phyloP scores from a whole-genome alignment of 192 early-diverging fungal genomes.

The Coemansia sp. region DNA sequence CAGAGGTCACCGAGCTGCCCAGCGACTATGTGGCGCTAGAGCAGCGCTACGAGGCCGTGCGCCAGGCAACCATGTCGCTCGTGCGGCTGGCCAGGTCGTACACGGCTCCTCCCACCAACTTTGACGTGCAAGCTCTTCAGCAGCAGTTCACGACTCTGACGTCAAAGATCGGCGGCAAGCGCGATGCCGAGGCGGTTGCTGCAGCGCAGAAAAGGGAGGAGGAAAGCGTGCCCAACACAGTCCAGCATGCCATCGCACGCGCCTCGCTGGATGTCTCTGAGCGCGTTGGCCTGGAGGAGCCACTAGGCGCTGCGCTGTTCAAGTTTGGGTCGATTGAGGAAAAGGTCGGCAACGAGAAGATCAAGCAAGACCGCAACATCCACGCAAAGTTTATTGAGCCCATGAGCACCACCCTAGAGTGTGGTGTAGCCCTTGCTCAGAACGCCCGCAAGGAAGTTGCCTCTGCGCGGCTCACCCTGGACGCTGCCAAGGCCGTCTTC shows the following conservation, averaged over 20 bases:
- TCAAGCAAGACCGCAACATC: constrained; percentile 74
- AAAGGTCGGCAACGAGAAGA: constrained; percentile 74
- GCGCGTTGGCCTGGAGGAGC: constrained; percentile 73
- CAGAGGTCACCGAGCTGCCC: constrained; percentile 90
- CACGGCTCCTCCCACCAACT: constrained; percentile 65
- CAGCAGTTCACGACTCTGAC: constrained; percentile 61
- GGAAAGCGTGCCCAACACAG: constrained; percentile 54
- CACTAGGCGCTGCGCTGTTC: constrained; percentile 78
- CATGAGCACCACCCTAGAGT: constrained; percentile 65
- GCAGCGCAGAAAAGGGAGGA: constrained; percentile 39
- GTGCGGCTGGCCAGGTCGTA: constrained; percentile 74
- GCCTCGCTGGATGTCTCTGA: constrained; percentile 66
- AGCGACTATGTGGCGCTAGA: constrained; percentile 91
- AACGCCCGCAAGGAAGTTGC: constrained; percentile 84
- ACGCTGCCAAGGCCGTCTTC: constrained; percentile 78
- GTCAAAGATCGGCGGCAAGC: constrained; percentile 41
- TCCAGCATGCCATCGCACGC: constrained; percentile 73
- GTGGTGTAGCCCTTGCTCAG: constrained; percentile 75
- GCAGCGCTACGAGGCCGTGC: constrained; percentile 48
- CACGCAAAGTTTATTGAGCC: constrained; percentile 74
- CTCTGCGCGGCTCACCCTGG: constrained; percentile 77
- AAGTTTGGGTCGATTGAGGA: constrained; percentile 86
- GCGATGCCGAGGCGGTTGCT: constrained; percentile 56
- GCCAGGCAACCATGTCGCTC: constrained; percentile 51
- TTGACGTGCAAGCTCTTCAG: constrained; percentile 67